A percentile compares a stretch with the other conserved stretches of the same genome.
These are phyloP conservation scores for Aspergillus bombycis DNA, from an alignment of 2,329 filamentous ascomycete species.

Conservation along the genomic window DNA sequence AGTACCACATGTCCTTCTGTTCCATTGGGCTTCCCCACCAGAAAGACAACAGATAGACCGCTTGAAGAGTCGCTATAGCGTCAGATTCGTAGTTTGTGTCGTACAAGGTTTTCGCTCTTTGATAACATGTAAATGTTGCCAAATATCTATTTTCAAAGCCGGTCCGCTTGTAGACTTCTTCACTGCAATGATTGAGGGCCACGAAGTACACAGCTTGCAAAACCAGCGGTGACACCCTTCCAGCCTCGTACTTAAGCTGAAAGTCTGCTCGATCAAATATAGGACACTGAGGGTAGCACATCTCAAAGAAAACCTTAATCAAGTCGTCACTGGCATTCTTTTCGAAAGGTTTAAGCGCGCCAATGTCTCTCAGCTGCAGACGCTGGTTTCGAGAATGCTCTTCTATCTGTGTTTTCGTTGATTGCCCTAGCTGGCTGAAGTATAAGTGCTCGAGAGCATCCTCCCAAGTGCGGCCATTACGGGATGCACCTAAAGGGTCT, in stretches of 20 bases:
- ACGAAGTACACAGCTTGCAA: conserved; percentile 1
- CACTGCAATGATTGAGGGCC: neutral
- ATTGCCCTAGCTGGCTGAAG: conserved; percentile 4
- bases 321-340: neutral
- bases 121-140: neutral
- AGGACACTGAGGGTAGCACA: conserved; percentile 2
- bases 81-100: conserved; percentile 12
- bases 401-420: conserved; percentile 10
- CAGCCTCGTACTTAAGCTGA: neutral
- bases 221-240: conserved; percentile 7
- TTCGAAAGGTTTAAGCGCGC: neutral
- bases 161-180: neutral
- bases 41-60: conserved; percentile 3
- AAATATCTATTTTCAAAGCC: neutral
- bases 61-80: conserved; percentile 11
- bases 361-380: conserved; percentile 2
- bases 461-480: neutral
- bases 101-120: conserved; percentile 10
- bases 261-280: conserved; percentile 10
- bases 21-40: conserved; percentile 15
- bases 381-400: conserved; percentile 7
- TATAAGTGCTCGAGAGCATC: conserved; percentile 7
- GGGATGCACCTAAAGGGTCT: neutral
- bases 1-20: conserved; percentile 17
- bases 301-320: neutral